Conservation (phyloP, 2,329 filamentous ascomycete species). For the Ophiostoma triangulosporum region DNA sequence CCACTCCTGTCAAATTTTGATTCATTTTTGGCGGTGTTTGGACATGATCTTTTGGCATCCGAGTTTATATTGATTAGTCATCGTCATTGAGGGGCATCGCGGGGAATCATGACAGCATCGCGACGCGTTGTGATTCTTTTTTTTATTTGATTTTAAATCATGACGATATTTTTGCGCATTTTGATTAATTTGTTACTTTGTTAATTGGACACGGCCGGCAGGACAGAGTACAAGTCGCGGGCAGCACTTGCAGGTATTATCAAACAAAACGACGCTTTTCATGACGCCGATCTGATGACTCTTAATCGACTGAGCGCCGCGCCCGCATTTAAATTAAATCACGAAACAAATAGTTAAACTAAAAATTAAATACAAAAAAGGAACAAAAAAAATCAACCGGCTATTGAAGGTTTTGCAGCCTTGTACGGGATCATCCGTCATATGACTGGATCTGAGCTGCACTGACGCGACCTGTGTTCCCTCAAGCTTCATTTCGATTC, state of each 20-base stretch:
- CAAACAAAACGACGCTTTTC: too few species aligned
- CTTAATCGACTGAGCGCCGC: too few species aligned
- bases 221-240: too few species aligned
- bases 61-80: not conserved
- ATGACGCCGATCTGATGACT: not conserved
- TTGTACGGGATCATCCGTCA: not conserved
- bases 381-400: not conserved
- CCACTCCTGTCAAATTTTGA: constrained; percentile 10
- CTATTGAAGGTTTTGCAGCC: not conserved
- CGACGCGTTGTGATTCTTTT: too few species aligned
- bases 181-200: too few species aligned
- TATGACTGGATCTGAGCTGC: not conserved
- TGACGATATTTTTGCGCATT: too few species aligned
- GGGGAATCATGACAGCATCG: not conserved
- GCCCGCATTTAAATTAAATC: not conserved
- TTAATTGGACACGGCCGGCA: too few species aligned
- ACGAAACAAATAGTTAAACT: not conserved
- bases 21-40: too few species aligned
- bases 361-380: not conserved
- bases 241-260: too few species aligned
- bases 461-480: not conserved
- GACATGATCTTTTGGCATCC: not conserved
- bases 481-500: not conserved
- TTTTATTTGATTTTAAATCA: too few species aligned
- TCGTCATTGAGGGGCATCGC: not conserved